These are phyloP conservation scores for Talaromyces sp. DNA, from an alignment of 2,329 filamentous ascomycete species.

Conservation along the genomic window DNA sequence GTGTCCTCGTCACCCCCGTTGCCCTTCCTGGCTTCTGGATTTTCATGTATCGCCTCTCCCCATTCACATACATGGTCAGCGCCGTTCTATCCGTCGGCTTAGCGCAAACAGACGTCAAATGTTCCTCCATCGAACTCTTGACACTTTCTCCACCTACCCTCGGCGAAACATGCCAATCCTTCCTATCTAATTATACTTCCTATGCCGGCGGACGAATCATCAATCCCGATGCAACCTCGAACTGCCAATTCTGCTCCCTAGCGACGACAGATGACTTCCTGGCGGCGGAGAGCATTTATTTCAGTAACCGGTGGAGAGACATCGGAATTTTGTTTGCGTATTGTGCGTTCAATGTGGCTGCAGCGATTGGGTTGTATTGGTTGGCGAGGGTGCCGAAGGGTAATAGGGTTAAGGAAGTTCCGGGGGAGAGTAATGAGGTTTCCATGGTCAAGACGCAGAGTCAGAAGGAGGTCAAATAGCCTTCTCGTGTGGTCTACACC, in stretches of 20 bases:
- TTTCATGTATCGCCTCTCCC: conserved; percentile 69
- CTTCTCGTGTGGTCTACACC: not conserved
- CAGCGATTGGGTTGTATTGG: conserved; percentile 53
- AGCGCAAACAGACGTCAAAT: conserved; percentile 28
- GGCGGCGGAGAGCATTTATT: conserved; percentile 43
- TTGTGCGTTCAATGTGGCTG: conserved; percentile 51
- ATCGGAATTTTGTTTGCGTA: conserved; percentile 54
- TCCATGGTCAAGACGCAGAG: conserved; percentile 1
- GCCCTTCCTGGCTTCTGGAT: conserved; percentile 69
- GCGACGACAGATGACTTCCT: conserved; percentile 49
- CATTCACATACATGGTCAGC: conserved; percentile 59
- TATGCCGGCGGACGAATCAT: conserved; percentile 56
- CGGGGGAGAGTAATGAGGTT: not conserved
- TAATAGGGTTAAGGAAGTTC: conserved; percentile 15
- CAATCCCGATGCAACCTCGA: conserved; percentile 54
- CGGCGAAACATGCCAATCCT: conserved; percentile 60
- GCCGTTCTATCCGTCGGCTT: conserved; percentile 38
- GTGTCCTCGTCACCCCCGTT: conserved; percentile 58
- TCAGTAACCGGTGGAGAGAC: conserved; percentile 49
- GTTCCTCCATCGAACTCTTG: conserved; percentile 36
- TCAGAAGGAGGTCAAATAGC: not conserved
- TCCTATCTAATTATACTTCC: conserved; percentile 57
- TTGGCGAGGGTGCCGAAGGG: conserved; percentile 47
- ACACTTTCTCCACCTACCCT: conserved; percentile 47
- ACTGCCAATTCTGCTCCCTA: conserved; percentile 53